A percentile compares a stretch with the other conserved stretches of the same genome.
Evolutionary conservation across 306 rosid genomes (phyloP).

Genomic region (Vicia sativa): DNA sequence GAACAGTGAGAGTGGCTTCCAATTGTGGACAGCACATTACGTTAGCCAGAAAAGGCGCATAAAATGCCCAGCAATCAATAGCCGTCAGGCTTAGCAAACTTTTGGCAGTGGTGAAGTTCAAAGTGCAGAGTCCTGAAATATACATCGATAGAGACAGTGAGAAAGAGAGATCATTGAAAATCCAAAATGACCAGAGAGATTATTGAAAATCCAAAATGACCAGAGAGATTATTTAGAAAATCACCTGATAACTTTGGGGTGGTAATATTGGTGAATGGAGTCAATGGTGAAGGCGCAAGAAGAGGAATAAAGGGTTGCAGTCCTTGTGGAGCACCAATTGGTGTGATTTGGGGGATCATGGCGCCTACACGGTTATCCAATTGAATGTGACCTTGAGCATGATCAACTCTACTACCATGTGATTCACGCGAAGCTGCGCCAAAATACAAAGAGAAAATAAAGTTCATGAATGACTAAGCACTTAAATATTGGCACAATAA

Average conservation of each 20-base stretch:
- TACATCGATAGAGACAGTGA: neutral
- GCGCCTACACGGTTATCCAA: conserved; percentile 45
- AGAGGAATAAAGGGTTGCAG: conserved; percentile 89
- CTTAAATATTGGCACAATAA: neutral
- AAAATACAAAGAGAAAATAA: conserved; percentile 28
- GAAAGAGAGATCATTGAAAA: conserved; percentile 21
- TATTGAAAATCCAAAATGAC: conserved; percentile 26
- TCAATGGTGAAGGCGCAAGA: conserved; percentile 90
- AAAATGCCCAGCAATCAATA: conserved; percentile 80
- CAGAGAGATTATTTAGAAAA: conserved; percentile 15
- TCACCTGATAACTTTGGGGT: conserved; percentile 88
- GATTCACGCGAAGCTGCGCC: conserved; percentile 56
- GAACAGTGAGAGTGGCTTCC: conserved; percentile 90
- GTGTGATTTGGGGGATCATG: conserved; percentile 65
- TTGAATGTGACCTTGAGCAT: conserved; percentile 38
- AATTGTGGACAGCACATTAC: conserved; percentile 96
- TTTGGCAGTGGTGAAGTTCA: conserved; percentile 78
- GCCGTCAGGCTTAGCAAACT: conserved; percentile 78
- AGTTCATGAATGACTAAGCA: conserved; percentile 1
- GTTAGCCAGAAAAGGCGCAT: conserved; percentile 85
- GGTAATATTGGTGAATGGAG: conserved; percentile 76
- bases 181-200: conserved; percentile 8
- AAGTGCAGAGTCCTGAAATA: conserved; percentile 70
- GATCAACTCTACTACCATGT: conserved; percentile 44
- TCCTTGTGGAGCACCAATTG: conserved; percentile 67